phyloP scores from a whole-genome alignment of 2,329 filamentous ascomycete species.

The Trichoderma koningii region DNA sequence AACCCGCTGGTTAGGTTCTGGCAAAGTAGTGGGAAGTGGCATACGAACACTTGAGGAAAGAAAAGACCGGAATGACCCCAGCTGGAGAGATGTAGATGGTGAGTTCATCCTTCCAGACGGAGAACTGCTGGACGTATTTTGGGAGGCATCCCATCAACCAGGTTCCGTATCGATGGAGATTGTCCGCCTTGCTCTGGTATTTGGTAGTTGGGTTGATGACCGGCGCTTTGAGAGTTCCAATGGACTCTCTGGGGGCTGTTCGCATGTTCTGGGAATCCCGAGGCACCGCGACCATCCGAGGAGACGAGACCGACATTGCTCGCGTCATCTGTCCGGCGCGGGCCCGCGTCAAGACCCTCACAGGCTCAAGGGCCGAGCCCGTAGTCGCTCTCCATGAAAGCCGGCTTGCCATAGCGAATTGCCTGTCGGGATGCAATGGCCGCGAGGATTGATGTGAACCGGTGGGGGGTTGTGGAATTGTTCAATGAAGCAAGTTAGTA shows the following conservation, averaged over 20 bases:
- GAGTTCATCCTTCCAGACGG: slow-evolving; percentile 99
- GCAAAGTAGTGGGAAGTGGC: slow-evolving; percentile 1
- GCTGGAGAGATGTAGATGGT: slow-evolving; percentile 88
- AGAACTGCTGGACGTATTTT: slow-evolving; percentile 99
- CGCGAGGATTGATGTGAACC: not conserved
- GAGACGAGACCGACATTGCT: slow-evolving; percentile 54
- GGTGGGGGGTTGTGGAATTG: not conserved
- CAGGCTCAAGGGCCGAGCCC: slow-evolving; percentile 58
- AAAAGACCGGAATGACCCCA: slow-evolving; percentile 87
- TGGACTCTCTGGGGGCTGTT: slow-evolving; percentile 58
- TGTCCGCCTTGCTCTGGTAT: slow-evolving; percentile 81
- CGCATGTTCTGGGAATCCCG: slow-evolving; percentile 69
- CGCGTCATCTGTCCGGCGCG: slow-evolving; percentile 48
- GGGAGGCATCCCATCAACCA: slow-evolving; percentile 96
- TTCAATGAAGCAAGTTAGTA: slow-evolving; percentile 12
- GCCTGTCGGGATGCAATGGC: slow-evolving; percentile 3
- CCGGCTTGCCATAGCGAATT: slow-evolving; percentile 58
- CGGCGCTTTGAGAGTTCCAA: slow-evolving; percentile 70
- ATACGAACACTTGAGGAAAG: slow-evolving; percentile 77
- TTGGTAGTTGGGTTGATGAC: slow-evolving; percentile 92
- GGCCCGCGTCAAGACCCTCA: slow-evolving; percentile 47
- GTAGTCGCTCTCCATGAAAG: slow-evolving; percentile 58
- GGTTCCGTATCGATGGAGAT: slow-evolving; percentile 90
- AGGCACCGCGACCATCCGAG: slow-evolving; percentile 56
- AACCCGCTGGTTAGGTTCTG: not conserved